These are phyloP conservation scores for Fragaria ananassa DNA, from an alignment of 306 rosid species.

Conservation along the genomic window DNA sequence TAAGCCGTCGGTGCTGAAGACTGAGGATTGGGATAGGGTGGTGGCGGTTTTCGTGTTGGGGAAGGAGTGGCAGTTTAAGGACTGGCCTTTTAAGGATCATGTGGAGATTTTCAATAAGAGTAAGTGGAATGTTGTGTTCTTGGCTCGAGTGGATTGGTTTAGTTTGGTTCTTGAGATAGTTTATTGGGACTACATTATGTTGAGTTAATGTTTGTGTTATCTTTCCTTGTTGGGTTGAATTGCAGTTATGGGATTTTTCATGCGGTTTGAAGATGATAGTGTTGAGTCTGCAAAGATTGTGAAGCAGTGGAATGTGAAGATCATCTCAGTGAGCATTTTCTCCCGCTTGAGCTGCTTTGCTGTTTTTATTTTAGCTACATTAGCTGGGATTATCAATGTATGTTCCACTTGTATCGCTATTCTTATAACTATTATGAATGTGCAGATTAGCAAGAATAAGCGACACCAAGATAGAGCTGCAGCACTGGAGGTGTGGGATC, in stretches of 20 bases:
- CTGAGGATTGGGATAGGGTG: constrained; percentile 96
- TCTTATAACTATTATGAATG: constrained; percentile 11
- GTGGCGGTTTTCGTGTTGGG: constrained; percentile 95
- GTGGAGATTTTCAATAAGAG: constrained; percentile 63
- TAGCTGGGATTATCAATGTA: neutral
- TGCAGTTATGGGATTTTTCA: constrained; percentile 59
- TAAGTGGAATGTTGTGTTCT: constrained; percentile 33
- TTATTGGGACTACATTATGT: neutral
- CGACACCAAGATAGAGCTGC: constrained; percentile 99
- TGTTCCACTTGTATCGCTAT: neutral
- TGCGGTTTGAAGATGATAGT: constrained; percentile 82
- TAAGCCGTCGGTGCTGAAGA: constrained; percentile 77
- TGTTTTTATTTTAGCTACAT: neutral
- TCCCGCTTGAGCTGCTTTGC: constrained; percentile 8
- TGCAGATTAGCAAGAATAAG: constrained; percentile 95
- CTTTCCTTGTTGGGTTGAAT: neutral
- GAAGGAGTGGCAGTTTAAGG: constrained; percentile 86
- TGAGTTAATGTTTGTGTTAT: neutral
- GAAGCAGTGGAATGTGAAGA: constrained; percentile 99
- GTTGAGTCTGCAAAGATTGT: constrained; percentile 83
- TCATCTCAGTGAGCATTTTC: constrained; percentile 62
- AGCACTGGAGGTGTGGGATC: constrained; percentile 98
- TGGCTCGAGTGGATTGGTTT: constrained; percentile 4
- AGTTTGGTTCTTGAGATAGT: neutral
- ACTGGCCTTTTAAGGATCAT: constrained; percentile 66